Conservation (phyloP, 371 early-diverging fungal species). For the Dichotomocladium elegans region DNA sequence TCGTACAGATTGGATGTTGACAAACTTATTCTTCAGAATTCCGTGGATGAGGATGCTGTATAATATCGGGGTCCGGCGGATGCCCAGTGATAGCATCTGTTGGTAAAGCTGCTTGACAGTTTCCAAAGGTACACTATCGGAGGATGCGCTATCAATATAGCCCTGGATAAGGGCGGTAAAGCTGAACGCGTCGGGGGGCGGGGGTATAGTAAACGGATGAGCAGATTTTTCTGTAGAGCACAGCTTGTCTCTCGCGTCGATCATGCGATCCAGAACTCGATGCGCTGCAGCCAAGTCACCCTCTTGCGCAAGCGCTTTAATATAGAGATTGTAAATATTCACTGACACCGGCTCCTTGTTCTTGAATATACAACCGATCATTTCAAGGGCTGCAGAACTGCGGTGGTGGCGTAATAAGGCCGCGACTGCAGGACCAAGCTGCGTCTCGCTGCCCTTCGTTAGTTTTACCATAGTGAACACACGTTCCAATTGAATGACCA, state of each 20-base stretch:
- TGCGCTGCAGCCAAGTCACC: slow-evolving; percentile 25
- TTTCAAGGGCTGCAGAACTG: slow-evolving; percentile 19
- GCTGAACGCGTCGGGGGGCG: slow-evolving; percentile 36
- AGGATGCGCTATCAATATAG: slow-evolving; percentile 13
- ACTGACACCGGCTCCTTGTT: slow-evolving; percentile 6
- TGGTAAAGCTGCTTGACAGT: slow-evolving; percentile 17
- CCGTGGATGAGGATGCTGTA: slow-evolving; percentile 30
- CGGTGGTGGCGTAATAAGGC: slow-evolving; percentile 21
- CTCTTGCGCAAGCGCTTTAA: slow-evolving; percentile 21
- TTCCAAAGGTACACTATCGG: slow-evolving; percentile 6
- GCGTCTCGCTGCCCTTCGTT: not conserved
- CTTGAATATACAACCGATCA: not conserved
- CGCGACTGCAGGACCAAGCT: slow-evolving; percentile 1
- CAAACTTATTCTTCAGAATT: slow-evolving; percentile 13
- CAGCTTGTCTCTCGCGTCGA: slow-evolving; percentile 2
- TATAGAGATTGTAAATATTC: slow-evolving; percentile 26
- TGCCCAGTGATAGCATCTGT: slow-evolving; percentile 12
- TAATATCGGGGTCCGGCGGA: slow-evolving; percentile 18
- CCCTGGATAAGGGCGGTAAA: slow-evolving; percentile 40
- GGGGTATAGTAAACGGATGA: no score
- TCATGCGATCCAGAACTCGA: slow-evolving; percentile 22
- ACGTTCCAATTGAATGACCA: slow-evolving; percentile 21
- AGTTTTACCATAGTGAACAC: not conserved
- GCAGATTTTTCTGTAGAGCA: no score
- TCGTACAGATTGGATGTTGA: slow-evolving; percentile 2